Evolutionary conservation across 192 early-diverging fungal species (phyloP).

Genomic region (Chytriomyces sp.): DNA sequence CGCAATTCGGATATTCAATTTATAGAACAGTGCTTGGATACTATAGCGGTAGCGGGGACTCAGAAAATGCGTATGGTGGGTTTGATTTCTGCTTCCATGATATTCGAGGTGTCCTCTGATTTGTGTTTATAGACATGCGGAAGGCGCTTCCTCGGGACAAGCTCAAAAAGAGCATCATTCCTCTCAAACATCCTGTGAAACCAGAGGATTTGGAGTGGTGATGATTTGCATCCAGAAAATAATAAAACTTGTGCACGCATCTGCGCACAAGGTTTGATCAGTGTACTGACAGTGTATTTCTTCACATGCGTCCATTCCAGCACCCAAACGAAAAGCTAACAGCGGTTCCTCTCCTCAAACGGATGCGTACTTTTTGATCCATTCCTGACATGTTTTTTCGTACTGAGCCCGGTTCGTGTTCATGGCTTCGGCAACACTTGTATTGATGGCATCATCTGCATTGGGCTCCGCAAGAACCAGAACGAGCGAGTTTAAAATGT

Average conservation of each 20-base stretch:
- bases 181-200: slow-evolving; percentile 54
- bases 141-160: slow-evolving; percentile 88
- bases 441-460: slow-evolving; percentile 81
- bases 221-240: no score
- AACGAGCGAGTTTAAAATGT: slow-evolving; percentile 70
- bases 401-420: slow-evolving; percentile 66
- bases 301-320: no score
- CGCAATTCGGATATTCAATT: slow-evolving; percentile 87
- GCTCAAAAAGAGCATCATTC: slow-evolving; percentile 64
- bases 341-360: not conserved
- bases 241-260: no score
- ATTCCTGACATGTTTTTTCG: slow-evolving; percentile 74
- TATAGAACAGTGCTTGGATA: slow-evolving; percentile 88
- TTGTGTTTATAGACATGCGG: slow-evolving; percentile 80
- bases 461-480: slow-evolving; percentile 75
- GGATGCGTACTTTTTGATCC: slow-evolving; percentile 67
- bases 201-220: slow-evolving; percentile 67
- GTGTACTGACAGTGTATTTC: no score
- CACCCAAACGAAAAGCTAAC: not conserved
- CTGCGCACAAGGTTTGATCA: no score
- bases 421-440: slow-evolving; percentile 75
- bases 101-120: not conserved
- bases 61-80: slow-evolving; percentile 87
- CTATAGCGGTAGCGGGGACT: slow-evolving; percentile 65
- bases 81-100: not conserved